Evolutionary conservation across 108 stramenopile species (phyloP), one percentile per base, ranked within the genome.

Genomic region (Fistulifera pelliculosa): DNA sequence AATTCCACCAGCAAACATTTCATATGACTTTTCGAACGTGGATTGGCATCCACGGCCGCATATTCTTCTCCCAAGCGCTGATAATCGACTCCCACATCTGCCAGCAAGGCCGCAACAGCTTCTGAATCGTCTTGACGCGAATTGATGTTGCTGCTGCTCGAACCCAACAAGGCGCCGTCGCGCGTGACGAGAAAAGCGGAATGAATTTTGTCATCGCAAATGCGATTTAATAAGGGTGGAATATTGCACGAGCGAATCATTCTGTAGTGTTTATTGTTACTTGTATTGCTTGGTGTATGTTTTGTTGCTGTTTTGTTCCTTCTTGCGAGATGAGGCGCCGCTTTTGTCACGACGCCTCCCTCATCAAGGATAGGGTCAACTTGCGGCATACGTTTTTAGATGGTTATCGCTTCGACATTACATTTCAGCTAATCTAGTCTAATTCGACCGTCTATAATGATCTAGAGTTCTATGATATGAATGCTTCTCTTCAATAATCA

Each of bases 201-300:
- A 44, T 80, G 78, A 47, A 90, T 78, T 54, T 71, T 73, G 25
- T 86, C 65, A 47, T 85, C 85, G 22, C 75, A 69, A 27, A 81
- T 81, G 23, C 85, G 75, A 52, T 67, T 62, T 43, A 90, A 65
- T n/a, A 90, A 64, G 27, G 70, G 55, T 14, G 83, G 80, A 56
- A 90, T 90, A 38, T 77, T 76, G 53, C 83, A 64, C 2, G 89
- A 83, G 28, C 89, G 77, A 48, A 90, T 77, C 89, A 90, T 90
- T 35, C 8, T 35, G 31, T 35, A 35, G 31, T 35, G 31, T 35
- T 35, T 3, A 35, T 35, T 6, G 8, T 35, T 6, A 35, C n/a
- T n/a, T n/a, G n/a, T n/a, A n/a, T n/a, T n/a, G n/a, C n/a, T n/a
- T n/a, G n/a, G n/a, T n/a, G n/a, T n/a, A n/a, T n/a, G n/a, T n/a